Conservation (phyloP, 257 asterid genomes). For the Solanum medicagineum region DNA sequence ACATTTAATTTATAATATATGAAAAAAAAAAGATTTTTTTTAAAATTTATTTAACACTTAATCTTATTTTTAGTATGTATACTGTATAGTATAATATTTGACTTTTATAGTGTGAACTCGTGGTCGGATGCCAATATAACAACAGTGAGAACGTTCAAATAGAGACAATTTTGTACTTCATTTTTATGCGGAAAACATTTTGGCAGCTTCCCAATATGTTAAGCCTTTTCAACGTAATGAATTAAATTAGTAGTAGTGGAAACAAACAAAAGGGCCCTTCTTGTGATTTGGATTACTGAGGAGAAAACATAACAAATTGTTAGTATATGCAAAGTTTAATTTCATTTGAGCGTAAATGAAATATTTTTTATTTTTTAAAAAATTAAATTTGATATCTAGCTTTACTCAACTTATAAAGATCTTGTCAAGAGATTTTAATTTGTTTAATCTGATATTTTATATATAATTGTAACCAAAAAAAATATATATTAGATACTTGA, state of each 20-base stretch:
- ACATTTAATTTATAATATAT: background rate
- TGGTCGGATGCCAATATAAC: background rate
- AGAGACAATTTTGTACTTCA: background rate
- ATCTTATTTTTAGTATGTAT: too few species aligned
- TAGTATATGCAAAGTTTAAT: background rate
- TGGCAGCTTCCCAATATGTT: background rate
- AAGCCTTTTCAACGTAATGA: background rate
- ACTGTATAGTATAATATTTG: background rate
- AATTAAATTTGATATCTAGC: background rate
- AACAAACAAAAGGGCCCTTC: background rate
- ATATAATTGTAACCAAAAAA: background rate
- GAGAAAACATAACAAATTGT: background rate
- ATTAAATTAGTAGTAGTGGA: background rate
- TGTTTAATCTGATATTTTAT: background rate
- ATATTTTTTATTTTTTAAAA: too few species aligned
- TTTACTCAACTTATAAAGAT: background rate
- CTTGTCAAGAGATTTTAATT: background rate
- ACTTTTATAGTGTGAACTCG: background rate
- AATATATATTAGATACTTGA: background rate
- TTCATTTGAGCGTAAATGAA: background rate
- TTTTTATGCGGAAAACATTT: background rate
- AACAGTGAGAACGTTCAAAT: background rate
- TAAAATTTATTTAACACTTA: too few species aligned
- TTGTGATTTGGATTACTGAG: background rate
- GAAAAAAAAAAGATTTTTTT: background rate